Conservation (phyloP, 768 basidiomycete genomes). For the Psilocybe azurescens region DNA sequence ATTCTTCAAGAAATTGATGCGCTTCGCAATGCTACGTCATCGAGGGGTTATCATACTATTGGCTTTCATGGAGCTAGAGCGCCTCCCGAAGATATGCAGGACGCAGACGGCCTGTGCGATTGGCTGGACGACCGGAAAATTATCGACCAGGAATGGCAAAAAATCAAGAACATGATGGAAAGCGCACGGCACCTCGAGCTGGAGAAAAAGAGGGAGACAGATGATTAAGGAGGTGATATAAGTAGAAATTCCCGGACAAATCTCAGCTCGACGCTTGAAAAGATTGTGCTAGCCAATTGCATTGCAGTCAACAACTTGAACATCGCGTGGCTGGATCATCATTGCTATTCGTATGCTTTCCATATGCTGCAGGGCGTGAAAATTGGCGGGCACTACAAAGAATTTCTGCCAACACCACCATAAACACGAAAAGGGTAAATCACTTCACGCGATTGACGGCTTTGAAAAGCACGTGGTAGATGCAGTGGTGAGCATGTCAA, state of each 20-base stretch:
- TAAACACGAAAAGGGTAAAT: conserved; percentile 34
- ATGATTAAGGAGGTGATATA: conserved; percentile 14
- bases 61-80: conserved; percentile 56
- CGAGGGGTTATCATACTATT: conserved; percentile 59
- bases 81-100: conserved; percentile 69
- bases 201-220: conserved; percentile 45
- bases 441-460: conserved; percentile 47
- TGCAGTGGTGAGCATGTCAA: conserved; percentile 13
- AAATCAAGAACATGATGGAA: conserved; percentile 76
- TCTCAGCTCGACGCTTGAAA: neutral
- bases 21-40: conserved; percentile 43
- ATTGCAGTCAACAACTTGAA: neutral
- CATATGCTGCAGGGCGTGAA: neutral
- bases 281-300: neutral
- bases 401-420: conserved; percentile 12
- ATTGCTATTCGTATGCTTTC: neutral
- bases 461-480: conserved; percentile 33
- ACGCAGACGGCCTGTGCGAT: conserved; percentile 82
- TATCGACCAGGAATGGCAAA: conserved; percentile 74
- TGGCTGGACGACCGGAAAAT: conserved; percentile 78
- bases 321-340: neutral
- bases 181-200: conserved; percentile 69
- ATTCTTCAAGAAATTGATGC: conserved; percentile 64
- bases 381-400: neutral
- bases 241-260: neutral